Evolutionary conservation across 306 rosid genomes (phyloP).

Genomic region (Vigna angularis): DNA sequence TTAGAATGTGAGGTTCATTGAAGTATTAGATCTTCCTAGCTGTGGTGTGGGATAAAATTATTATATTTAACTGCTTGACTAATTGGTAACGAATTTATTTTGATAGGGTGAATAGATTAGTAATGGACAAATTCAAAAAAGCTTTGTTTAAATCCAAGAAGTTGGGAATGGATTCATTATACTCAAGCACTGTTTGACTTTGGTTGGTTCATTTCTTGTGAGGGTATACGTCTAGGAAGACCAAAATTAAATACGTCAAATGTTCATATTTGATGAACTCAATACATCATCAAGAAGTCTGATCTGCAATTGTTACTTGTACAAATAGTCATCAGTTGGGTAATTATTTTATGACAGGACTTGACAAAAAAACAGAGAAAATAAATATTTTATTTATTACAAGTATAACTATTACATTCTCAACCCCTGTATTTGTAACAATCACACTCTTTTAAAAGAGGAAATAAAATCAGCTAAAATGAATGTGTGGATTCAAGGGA

Average conservation of each 20-base stretch:
- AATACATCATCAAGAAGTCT: background rate
- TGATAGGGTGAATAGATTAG: background rate
- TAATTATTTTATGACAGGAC: background rate
- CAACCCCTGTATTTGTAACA: no score
- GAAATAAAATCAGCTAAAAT: no score
- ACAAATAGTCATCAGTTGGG: background rate
- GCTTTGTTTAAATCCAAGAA: background rate
- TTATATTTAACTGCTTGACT: slow-evolving; percentile 13
- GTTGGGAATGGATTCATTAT: background rate
- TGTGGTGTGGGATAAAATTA: background rate
- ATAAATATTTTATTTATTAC: no score
- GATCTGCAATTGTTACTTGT: background rate
- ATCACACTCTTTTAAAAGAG: no score
- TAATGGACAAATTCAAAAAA: background rate
- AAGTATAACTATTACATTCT: no score
- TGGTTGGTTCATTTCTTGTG: background rate
- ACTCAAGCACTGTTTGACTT: background rate
- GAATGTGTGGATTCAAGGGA: no score
- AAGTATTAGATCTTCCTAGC: background rate
- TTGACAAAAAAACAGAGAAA: no score
- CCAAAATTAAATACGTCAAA: background rate
- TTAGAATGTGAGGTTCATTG: slow-evolving; percentile 12
- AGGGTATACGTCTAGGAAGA: background rate
- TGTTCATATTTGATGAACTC: background rate
- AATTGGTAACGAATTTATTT: slow-evolving; percentile 24